Base-by-base conservation (phyloP, 768 basidiomycete genomes). In the Agaricus bisporus region DNA sequence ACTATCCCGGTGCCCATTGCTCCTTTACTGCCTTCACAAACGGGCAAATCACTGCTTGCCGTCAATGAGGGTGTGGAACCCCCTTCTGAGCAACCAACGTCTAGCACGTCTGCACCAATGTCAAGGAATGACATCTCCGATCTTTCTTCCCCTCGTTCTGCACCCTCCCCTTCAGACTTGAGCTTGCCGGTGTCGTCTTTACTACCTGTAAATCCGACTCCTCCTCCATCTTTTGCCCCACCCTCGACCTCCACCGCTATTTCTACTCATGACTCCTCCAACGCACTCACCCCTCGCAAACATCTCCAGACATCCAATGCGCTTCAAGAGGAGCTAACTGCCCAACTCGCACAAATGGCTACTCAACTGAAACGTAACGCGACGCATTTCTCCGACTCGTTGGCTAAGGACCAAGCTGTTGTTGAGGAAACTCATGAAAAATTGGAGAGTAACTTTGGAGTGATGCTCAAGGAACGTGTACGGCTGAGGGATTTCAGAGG, bases 321-420 rank as follows among this genome's bases (percentile, higher is more conserved):
- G 0, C 69, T 87, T 2, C 92, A 95, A 22, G 80, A 90, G 48
- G 81, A 88, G 20, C 80, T 95, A 44, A 78, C 88, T 0, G 73
- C 73, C 8, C 86, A 91, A 61, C 80, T 95, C 22, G 84, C 83
- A 0, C 67, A 81, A 52, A 98, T 98, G 95, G 91, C 92, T 0
- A 73, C 82, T 9, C 91, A 93, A 64, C 81, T 98, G 47, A 90
- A 88, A 61, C 76, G 81, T 20, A 95, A 95, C 59, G 85, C 92
- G 0, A 64, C 85, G 0, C 82, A 91, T 60, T 95, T 98, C 64
- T 79, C 86, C 4, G 74, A 76, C 4, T 73, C 83, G 10, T 72
- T 98, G 1, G 83, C 73, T 39, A 84, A 84, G 51, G 95, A 98
- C 66, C 82, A 87, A 60, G 73, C 74, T 0, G 76, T 93, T 7